These are phyloP conservation scores for Clavulina sp. DNA, from an alignment of 768 basidiomycete species.

Conservation along the genomic window DNA sequence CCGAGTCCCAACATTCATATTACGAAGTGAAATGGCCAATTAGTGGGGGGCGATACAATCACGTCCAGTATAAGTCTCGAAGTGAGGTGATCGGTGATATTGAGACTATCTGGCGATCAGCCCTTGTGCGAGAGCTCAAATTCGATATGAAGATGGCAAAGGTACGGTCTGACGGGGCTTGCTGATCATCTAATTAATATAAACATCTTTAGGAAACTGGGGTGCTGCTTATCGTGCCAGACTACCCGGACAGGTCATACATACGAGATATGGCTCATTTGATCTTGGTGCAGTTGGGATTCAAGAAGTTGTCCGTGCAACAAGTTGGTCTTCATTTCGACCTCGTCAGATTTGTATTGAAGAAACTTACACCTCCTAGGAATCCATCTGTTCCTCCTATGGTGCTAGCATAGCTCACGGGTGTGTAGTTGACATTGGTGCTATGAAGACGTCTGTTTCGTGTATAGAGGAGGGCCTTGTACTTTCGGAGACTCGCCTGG, in stretches of 20 bases:
- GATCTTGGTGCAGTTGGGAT: constrained; percentile 63
- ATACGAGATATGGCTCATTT: constrained; percentile 61
- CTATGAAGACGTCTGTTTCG: constrained; percentile 63
- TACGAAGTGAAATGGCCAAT: constrained; percentile 76
- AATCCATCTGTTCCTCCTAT: constrained; percentile 73
- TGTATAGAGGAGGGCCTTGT: constrained; percentile 93
- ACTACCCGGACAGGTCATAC: constrained; percentile 74
- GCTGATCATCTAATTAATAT: not conserved
- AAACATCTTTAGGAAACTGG: constrained; percentile 50
- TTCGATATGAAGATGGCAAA: constrained; percentile 39
- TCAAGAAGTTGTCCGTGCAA: constrained; percentile 83
- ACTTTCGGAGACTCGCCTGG: constrained; percentile 69
- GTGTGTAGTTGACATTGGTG: constrained; percentile 91
- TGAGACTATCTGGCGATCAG: constrained; percentile 43
- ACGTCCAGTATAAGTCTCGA: constrained; percentile 39
- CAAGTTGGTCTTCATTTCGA: too few species aligned
- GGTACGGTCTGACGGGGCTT: constrained; percentile 29
- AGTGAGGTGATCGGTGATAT: constrained; percentile 65
- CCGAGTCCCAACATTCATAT: constrained; percentile 46
- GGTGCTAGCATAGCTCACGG: constrained; percentile 90
- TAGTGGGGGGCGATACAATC: constrained; percentile 66
- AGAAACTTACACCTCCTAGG: too few species aligned
- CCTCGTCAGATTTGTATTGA: too few species aligned
- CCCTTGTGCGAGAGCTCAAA: constrained; percentile 42
- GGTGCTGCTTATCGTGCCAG: constrained; percentile 75